phyloP scores from a whole-genome alignment of 345 rosid genomes.

The Salix viminalis region DNA sequence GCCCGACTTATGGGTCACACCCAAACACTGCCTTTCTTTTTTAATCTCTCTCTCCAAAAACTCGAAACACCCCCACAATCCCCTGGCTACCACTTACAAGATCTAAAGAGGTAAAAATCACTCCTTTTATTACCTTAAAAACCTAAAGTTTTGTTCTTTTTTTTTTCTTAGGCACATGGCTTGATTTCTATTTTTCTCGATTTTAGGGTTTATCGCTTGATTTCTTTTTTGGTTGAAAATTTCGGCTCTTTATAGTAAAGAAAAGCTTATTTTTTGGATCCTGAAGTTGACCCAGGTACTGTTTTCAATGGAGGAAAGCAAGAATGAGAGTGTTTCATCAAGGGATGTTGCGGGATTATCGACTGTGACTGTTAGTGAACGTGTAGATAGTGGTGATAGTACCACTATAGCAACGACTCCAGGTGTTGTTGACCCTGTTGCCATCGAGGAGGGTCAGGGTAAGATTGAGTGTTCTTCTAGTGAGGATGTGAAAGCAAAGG shows the following conservation, averaged over 20 bases:
- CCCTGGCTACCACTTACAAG: conserved; percentile 18
- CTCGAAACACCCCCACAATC: conserved; percentile 7
- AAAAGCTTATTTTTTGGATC: background rate
- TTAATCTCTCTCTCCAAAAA: conserved; percentile 18
- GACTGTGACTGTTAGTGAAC: conserved; percentile 16
- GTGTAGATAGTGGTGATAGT: conserved; percentile 12
- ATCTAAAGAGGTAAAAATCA: conserved; percentile 33
- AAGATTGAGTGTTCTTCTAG: conserved; percentile 13
- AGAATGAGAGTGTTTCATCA: conserved; percentile 10
- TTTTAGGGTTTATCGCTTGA: conserved; percentile 25
- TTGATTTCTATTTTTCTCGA: background rate
- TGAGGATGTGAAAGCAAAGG: conserved; percentile 17
- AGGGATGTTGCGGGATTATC: conserved; percentile 16
- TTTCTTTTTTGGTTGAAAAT: background rate
- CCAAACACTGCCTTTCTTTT: conserved; percentile 11
- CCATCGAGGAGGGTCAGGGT: conserved; percentile 14
- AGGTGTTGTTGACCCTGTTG: conserved; percentile 12
- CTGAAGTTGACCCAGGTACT: conserved; percentile 23
- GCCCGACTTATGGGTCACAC: background rate
- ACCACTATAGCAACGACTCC: background rate
- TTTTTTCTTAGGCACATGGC: background rate
- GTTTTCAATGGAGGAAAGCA: conserved; percentile 27
- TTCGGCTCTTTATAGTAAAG: background rate
- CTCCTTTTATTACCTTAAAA: background rate
- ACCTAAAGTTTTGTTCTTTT: conserved; percentile 3